These are phyloP conservation scores for Logfia minima DNA, from an alignment of 129 eudicot species.

Conservation along the genomic window DNA sequence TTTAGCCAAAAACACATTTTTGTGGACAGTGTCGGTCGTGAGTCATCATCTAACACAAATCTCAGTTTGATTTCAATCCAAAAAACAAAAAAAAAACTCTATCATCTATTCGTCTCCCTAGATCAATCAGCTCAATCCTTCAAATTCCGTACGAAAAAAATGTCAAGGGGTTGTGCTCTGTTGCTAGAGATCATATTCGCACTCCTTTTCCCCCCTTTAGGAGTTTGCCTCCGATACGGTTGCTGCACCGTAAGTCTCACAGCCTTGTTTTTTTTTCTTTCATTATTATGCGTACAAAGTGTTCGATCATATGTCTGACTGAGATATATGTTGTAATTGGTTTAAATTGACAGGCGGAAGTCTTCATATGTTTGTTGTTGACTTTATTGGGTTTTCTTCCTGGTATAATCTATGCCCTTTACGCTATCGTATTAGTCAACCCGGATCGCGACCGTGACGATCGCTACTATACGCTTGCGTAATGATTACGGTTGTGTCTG, in stretches of 20 bases:
- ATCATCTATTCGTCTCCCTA: background rate
- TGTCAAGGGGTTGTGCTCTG: background rate
- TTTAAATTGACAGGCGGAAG: slow-evolving; percentile 52
- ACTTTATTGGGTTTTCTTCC: slow-evolving; percentile 64
- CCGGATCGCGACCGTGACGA: slow-evolving; percentile 41
- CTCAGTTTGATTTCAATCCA: background rate
- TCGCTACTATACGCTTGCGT: slow-evolving; percentile 43
- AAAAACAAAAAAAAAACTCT: background rate
- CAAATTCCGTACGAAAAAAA: background rate
- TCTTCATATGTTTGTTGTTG: slow-evolving; percentile 52
- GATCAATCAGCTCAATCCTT: background rate
- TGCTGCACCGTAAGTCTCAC: slow-evolving; percentile 74
- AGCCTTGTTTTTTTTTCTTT: background rate
- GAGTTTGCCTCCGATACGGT: slow-evolving; percentile 84
- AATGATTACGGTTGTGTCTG: slow-evolving; percentile 3
- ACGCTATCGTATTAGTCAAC: slow-evolving; percentile 48
- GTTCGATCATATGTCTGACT: slow-evolving; percentile 27
- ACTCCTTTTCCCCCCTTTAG: slow-evolving; percentile 85
- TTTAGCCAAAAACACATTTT: background rate
- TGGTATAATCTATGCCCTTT: slow-evolving; percentile 68
- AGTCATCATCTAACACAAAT: background rate
- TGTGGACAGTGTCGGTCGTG: background rate
- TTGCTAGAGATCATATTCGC: slow-evolving; percentile 66
- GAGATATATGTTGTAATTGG: background rate
- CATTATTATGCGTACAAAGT: slow-evolving; percentile 18